Evolutionary conservation across 192 early-diverging fungal species (phyloP).

Genomic region (Coemansia sp.): DNA sequence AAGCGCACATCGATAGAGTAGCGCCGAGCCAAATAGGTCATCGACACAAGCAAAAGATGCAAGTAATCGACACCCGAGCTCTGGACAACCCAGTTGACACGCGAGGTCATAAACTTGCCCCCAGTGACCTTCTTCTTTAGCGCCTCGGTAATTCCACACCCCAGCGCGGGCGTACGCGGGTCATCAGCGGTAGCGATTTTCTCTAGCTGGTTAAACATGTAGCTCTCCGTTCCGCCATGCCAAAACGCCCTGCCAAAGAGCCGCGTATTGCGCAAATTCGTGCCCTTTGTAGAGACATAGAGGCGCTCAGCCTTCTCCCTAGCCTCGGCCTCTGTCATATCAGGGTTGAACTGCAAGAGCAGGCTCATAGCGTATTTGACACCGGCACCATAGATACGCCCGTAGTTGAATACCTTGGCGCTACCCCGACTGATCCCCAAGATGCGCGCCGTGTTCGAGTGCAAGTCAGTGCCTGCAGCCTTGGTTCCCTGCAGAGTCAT

Average conservation of each 20-base stretch:
- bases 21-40: slow-evolving; percentile 76
- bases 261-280: slow-evolving; percentile 40
- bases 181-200: slow-evolving; percentile 67
- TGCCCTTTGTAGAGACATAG: slow-evolving; percentile 83
- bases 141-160: slow-evolving; percentile 86
- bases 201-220: slow-evolving; percentile 93
- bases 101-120: slow-evolving; percentile 73
- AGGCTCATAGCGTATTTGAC: slow-evolving; percentile 76
- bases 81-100: slow-evolving; percentile 98
- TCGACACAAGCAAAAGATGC: slow-evolving; percentile 84
- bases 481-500: slow-evolving; percentile 98
- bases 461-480: slow-evolving; percentile 82
- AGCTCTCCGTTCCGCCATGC: slow-evolving; percentile 89
- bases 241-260: slow-evolving; percentile 59
- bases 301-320: slow-evolving; percentile 64
- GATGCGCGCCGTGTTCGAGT: slow-evolving; percentile 88
- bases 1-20: slow-evolving; percentile 81
- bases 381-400: slow-evolving; percentile 93
- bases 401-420: slow-evolving; percentile 96
- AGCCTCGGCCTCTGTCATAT: slow-evolving; percentile 65
- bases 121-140: slow-evolving; percentile 61
- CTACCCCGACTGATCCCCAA: slow-evolving; percentile 81
- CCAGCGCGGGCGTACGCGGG: slow-evolving; percentile 83
- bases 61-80: slow-evolving; percentile 97
- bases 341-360: slow-evolving; percentile 75